Conservation (phyloP, 2,329 filamentous ascomycete species). For the Volutella citrinella region DNA sequence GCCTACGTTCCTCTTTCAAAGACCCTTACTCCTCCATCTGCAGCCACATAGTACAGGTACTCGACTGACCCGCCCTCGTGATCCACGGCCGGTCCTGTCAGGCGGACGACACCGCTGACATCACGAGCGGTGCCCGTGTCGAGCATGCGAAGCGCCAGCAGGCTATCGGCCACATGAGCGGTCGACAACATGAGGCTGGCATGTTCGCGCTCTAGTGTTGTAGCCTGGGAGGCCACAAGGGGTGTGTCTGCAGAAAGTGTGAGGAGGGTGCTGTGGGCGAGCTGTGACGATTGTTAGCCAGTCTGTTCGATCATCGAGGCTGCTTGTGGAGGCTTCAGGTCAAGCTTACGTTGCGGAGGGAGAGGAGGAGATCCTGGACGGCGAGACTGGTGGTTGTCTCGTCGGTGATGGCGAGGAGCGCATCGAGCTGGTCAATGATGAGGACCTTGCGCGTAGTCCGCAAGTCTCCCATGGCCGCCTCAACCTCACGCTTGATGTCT, state of each 20-base stretch:
- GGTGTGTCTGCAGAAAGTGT: constrained; percentile 72
- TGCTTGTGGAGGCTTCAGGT: too few relatives aligned
- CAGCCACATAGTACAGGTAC: constrained; percentile 75
- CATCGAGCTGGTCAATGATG: constrained; percentile 64
- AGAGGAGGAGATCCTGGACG: constrained; percentile 56
- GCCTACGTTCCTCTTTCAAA: constrained; percentile 70
- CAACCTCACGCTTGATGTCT: constrained; percentile 38
- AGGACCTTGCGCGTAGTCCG: constrained; percentile 45
- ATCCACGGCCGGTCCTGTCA: constrained; percentile 50
- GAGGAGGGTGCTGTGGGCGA: constrained; percentile 63
- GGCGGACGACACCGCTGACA: constrained; percentile 81
- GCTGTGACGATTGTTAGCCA: too few relatives aligned
- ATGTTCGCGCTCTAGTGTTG: constrained; percentile 67
- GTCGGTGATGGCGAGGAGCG: constrained; percentile 58
- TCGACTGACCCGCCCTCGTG: constrained; percentile 58
- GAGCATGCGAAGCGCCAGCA: constrained; percentile 70
- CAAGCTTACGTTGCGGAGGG: constrained; percentile 61
- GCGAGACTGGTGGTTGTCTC: constrained; percentile 41
- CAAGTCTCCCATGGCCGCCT: constrained; percentile 36
- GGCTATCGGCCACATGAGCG: constrained; percentile 71
- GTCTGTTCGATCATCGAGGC: too few relatives aligned
- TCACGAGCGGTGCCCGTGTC: constrained; percentile 89
- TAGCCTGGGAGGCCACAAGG: constrained; percentile 58
- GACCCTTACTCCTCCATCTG: constrained; percentile 76
- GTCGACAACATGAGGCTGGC: constrained; percentile 67